Percentiles rank a stretch among this genome's conserved stretches.
phyloP scores from a whole-genome alignment of 331 rosid genomes.

The Rosa hybrid region DNA sequence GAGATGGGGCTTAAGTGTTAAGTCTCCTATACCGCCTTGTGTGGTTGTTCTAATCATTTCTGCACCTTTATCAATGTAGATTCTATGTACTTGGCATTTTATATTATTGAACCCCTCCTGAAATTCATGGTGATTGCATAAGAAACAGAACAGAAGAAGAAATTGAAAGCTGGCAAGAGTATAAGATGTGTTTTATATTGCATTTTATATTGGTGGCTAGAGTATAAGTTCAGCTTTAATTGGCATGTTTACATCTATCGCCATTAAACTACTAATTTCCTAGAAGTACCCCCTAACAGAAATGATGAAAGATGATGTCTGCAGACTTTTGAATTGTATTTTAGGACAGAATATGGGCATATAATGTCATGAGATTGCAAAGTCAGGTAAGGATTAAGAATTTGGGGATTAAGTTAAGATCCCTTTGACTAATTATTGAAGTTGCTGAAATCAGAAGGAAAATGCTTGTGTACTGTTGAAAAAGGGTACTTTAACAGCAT shows the following conservation, averaged over 20 bases:
- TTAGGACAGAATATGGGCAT: neutral
- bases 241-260: neutral
- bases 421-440: constrained; percentile 12
- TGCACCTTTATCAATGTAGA: constrained; percentile 39
- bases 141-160: constrained; percentile 49
- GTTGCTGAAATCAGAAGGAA: constrained; percentile 19
- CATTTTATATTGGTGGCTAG: constrained; percentile 23
- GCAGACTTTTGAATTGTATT: neutral
- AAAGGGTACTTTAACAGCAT: constrained; percentile 4
- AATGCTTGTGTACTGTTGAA: constrained; percentile 24
- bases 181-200: constrained; percentile 21
- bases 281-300: neutral
- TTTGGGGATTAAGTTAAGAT: constrained; percentile 2
- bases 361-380: neutral
- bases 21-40: constrained; percentile 46
- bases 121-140: constrained; percentile 32
- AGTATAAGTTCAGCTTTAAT: neutral
- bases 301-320: neutral
- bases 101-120: constrained; percentile 33
- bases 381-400: neutral
- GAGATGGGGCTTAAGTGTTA: constrained; percentile 24
- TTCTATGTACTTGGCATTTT: constrained; percentile 37
- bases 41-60: constrained; percentile 59
- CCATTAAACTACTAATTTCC: neutral
- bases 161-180: constrained; percentile 57